phyloP scores from a whole-genome alignment of 192 early-diverging fungal species.

The Backusella macrospora region DNA sequence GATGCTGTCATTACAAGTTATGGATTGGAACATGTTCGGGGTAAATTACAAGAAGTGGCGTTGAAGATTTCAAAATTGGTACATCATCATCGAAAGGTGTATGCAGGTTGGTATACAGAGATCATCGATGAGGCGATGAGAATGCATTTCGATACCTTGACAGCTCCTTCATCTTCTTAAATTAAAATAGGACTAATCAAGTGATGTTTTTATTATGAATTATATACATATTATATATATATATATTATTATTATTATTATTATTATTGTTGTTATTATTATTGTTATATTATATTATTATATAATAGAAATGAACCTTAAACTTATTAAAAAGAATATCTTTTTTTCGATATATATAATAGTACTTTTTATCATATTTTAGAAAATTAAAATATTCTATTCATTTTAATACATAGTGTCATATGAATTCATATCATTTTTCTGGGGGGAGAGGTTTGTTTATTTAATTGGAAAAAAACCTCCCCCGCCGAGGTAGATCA shows the following conservation, averaged over 20 bases:
- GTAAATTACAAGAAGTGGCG: constrained; percentile 33
- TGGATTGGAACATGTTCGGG: constrained; percentile 34
- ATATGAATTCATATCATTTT: not conserved
- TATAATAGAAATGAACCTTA: too few relatives aligned
- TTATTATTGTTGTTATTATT: too few relatives aligned
- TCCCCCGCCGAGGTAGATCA: not conserved
- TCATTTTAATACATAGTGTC: too few relatives aligned
- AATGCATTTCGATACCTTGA: not conserved
- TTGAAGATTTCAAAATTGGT: constrained; percentile 30
- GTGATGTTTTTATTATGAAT: too few relatives aligned
- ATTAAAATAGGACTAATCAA: too few relatives aligned
- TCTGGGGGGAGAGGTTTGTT: too few relatives aligned
- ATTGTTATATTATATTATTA: too few relatives aligned
- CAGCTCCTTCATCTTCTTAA: not conserved
- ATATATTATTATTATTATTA: too few relatives aligned
- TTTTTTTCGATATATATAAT: too few relatives aligned
- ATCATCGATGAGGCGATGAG: constrained; percentile 21
- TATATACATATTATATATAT: too few relatives aligned
- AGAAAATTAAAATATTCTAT: not conserved
- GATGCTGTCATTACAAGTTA: constrained; percentile 37
- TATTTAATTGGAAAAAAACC: too few relatives aligned
- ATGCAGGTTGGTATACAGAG: constrained; percentile 38
- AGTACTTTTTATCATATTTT: not conserved
- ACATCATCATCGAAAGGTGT: constrained; percentile 44
- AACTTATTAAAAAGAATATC: too few relatives aligned